Evolutionary conservation across 805 yeast genomes (phyloP), one percentile per base, ranked within the genome.

Genomic region (Metschnikowia dekortorum): DNA sequence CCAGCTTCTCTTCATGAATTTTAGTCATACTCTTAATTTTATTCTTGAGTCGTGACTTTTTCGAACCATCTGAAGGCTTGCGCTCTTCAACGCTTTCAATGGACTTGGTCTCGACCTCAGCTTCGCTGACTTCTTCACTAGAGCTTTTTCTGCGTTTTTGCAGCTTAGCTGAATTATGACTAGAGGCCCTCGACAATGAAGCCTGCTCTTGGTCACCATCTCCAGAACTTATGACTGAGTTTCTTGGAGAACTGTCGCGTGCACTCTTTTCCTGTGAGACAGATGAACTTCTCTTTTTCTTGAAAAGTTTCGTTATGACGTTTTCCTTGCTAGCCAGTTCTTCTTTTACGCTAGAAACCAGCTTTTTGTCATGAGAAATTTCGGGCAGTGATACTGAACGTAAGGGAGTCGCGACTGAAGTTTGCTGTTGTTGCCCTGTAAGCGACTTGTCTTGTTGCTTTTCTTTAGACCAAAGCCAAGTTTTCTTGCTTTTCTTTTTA

Each of bases 381-480:
- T 71, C 76, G 0, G 78, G 78, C 30, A 64, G 65, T 9, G 76
- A 71, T 9, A 71, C 67, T 8, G 76, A 70, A 47, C 77, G 50
- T 8, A 59, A 43, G 9, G 69, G 68, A 7, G 2, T 8, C 11
- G 47, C n/a, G 2, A 10, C 32, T 11, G 47, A 2, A 6, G 26
- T 6, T 14, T 29, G 43, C 10, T 32, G 29, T 28, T 39, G 43
- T 14, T 34, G 38, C 9, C 32, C 35, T 26, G 16, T 10, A 16
- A 9, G 8, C 6, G 33, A 11, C 22, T 39, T 40, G n/a, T 36
- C 32, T 3, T 43, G 35, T 7, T 49, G 48, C 48, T 61, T 56
- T 29, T 57, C 66, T 49, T 65, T 64, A 36, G 69, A 55, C 78
- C 77, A 73, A 8, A 66, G 65, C 77, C 77, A 73, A 11, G 72